Base-by-base conservation (phyloP, 2,329 filamentous ascomycete genomes). In the Pezicula radicicola region DNA sequence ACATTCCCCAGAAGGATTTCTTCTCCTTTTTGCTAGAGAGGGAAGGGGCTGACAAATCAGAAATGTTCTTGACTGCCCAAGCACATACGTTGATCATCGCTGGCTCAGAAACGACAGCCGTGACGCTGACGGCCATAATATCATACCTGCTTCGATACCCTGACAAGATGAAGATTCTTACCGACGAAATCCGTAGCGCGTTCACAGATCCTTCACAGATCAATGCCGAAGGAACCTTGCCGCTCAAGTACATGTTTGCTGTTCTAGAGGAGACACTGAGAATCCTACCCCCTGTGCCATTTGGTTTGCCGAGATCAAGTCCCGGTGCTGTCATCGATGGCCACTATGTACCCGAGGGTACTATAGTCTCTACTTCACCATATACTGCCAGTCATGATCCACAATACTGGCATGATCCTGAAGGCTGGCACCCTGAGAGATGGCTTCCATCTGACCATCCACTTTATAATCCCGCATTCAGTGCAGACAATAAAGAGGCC, bases 231-330 rank as follows among this genome's bases (percentile, higher is more conserved):
- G 54, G 51, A 12, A 51, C 68, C 4, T 55, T 59, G 19, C 58
- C 62, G 18, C 55, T 69, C 3, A 51, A 55, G 7, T 73, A 73
- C 48, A 59, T 72, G 10, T 47, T 60, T 27, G 70, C 70, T 7
- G 63, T 68, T 12, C 52, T 73, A 3, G 55, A 68, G 15, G 71
- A 73, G 53, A 60, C 54, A 2, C 61, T 73, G 2, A 58, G 70
- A 3, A 49, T 66, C 4, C 69, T 62, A 55, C 70, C 70, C 6
- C 63, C 67, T 1, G 64, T 64, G 2, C 63, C 66, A 15, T 53
- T 19, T n/a, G 35, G 33, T 4, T 28, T 55, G 18, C 37, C 52
- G 13, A 41, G 54, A 13, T 15, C 28, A 8, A 21, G 49, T 18
- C 52, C 53, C 13, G 54, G 54, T n/a, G 49, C 27, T 25, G 27